Percentiles rank a stretch among this genome's conserved stretches.
Conservation (phyloP, 345 rosid genomes). For the Bretschneidera sinensis region DNA sequence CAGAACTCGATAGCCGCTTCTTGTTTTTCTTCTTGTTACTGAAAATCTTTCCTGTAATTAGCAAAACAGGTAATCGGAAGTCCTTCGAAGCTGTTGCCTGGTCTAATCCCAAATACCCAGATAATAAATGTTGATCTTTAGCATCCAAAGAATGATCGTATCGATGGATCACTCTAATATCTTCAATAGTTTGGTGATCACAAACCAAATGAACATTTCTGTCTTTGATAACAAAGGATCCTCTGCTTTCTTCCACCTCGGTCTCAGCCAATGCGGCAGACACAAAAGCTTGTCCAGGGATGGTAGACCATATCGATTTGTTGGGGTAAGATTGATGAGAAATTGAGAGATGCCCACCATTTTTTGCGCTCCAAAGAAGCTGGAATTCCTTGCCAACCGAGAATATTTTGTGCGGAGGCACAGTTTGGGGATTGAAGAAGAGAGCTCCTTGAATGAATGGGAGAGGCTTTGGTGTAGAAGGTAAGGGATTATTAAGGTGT, state of each 20-base stretch:
- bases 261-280: conserved; percentile 56
- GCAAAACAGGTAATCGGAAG: conserved; percentile 30
- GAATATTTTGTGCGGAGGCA: conserved; percentile 28
- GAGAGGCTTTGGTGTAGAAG: conserved; percentile 39
- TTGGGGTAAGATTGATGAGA: conserved; percentile 39
- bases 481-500: conserved; percentile 62
- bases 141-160: conserved; percentile 13
- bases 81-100: conserved; percentile 19
- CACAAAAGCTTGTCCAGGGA: conserved; percentile 54
- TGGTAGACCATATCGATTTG: conserved; percentile 51
- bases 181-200: conserved; percentile 49
- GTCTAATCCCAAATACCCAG: conserved; percentile 17
- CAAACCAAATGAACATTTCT: conserved; percentile 31
- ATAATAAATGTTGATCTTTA: conserved; percentile 12
- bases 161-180: conserved; percentile 30
- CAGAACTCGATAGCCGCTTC: conserved; percentile 13
- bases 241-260: conserved; percentile 69
- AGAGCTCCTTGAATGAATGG: conserved; percentile 48
- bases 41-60: conserved; percentile 47
- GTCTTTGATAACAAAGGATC: conserved; percentile 50
- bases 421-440: conserved; percentile 19
- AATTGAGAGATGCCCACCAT: conserved; percentile 47
- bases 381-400: conserved; percentile 46
- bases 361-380: conserved; percentile 43
- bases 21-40: conserved; percentile 23